Evolutionary conservation across 305 asterid species (phyloP), one percentile per base, ranked within the genome.

Genomic region (Ilex paraguariensis): DNA sequence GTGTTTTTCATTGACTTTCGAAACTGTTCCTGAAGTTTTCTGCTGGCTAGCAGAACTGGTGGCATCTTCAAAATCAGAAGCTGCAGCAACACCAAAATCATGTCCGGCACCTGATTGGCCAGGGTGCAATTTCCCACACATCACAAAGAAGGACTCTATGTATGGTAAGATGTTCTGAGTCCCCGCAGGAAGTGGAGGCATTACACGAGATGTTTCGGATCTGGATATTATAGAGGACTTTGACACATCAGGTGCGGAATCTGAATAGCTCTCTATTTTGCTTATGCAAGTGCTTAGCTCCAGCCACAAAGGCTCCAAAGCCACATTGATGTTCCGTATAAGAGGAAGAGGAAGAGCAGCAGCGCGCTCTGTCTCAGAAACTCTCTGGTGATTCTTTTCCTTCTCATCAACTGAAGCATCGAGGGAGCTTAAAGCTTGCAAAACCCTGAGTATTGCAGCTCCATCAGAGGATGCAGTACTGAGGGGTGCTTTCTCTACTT

Each of bases 271-370:
- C 82, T 91, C 98, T 72, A 91, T 87, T 75, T 86, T 88, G 87
- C 90, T 81, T 60, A 91, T 88, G 80, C 95, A 91, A 78, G 72
- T 75, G 82, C 98, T 91, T 71, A 91, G 81, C 81, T 85, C 95
- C 81, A 80, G 85, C 98, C 98, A 91, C 70, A 91, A 76, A 36
- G 98, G 98, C 77, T 88, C 98, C 67, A 91, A 81, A 57, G 92
- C 82, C 42, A 82, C 65, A 79, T 91, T 87, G 62, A 91, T 85
- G 72, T 79, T 90, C 81, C 82, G 74, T 57, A 88, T 86, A 54
- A 83, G 78, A 67, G 92, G 79, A 54, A 83, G 78, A 67, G 92
- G 79, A 62, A 83, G 57, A 65, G 86, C 74, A 36, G 75, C 74
- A 65, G 77, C 66, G 13, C 79, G 84, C 57, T 91, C 91, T 31